A percentile compares a stretch with the other conserved stretches of the same genome.
phyloP scores from a whole-genome alignment of 805 yeast species.

The Lipomyces yamanashiensis region DNA sequence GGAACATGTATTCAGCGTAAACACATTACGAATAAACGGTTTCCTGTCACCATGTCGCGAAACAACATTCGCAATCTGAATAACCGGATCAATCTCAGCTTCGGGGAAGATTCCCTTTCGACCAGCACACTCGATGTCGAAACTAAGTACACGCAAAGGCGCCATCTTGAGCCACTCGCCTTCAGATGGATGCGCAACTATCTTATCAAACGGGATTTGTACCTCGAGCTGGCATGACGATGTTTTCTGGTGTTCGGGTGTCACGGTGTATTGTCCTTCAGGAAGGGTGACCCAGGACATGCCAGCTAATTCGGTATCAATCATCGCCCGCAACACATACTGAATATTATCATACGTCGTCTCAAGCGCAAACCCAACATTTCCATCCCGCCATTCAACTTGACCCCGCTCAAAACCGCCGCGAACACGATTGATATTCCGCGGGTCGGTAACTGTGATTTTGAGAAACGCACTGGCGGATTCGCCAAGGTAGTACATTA shows the following conservation, averaged over 20 bases:
- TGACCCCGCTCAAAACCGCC: constrained; percentile 84
- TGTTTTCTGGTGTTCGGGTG: constrained; percentile 49
- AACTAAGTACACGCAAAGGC: constrained; percentile 88
- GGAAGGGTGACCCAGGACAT: constrained; percentile 98
- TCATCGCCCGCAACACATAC: constrained; percentile 82
- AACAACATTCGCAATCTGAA: constrained; percentile 96
- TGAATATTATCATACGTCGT: constrained; percentile 84
- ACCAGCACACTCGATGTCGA: constrained; percentile 98
- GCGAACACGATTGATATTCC: constrained; percentile 69
- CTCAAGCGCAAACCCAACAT: constrained; percentile 16
- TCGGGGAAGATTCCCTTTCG: constrained; percentile 97
- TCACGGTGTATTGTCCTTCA: constrained; percentile 62
- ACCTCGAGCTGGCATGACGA: constrained; percentile 90
- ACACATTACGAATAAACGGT: constrained; percentile 93
- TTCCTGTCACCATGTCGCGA: constrained; percentile 67
- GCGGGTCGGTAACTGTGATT: constrained; percentile 68
- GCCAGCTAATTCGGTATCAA: constrained; percentile 73
- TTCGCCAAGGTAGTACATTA: constrained; percentile 92
- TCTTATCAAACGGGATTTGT: constrained; percentile 64
- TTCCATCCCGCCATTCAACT: constrained; percentile 61
- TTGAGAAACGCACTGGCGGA: constrained; percentile 78
- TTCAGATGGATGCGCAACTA: constrained; percentile 83
- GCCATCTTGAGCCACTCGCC: constrained; percentile 94
- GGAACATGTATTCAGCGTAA: constrained; percentile 88
- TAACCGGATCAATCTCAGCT: constrained; percentile 88